Percentiles rank a stretch among this genome's conserved stretches.
These are phyloP conservation scores for Globisporangium nodosum DNA, from an alignment of 352 stramenopile species.

Conservation along the genomic window DNA sequence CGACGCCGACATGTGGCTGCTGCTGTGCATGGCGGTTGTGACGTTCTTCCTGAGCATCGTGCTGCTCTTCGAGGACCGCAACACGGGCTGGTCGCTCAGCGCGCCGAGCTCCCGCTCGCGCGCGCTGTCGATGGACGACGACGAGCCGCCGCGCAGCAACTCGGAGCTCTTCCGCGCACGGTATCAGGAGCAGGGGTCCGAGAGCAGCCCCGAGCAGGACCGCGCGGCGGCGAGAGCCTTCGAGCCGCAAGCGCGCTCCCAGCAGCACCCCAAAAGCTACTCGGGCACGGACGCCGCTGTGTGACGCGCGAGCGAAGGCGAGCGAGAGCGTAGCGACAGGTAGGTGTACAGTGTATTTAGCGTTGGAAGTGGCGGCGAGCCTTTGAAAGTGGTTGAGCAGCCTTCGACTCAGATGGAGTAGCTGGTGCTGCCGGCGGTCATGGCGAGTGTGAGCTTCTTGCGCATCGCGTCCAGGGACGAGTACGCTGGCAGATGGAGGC, in stretches of 20 bases:
- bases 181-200: slow-evolving; percentile 14
- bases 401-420: neutral
- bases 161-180: slow-evolving; percentile 31
- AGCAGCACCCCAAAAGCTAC: slow-evolving; percentile 3
- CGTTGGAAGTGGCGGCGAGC: neutral
- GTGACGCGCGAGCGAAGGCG: neutral
- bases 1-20: slow-evolving; percentile 80
- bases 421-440: slow-evolving; percentile 26
- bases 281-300: slow-evolving; percentile 4
- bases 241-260: neutral
- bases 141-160: slow-evolving; percentile 39
- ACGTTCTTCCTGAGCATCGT: slow-evolving; percentile 66
- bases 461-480: slow-evolving; percentile 36
- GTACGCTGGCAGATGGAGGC: slow-evolving; percentile 60
- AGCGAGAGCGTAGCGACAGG: neutral
- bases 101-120: slow-evolving; percentile 41
- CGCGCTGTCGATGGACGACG: slow-evolving; percentile 56
- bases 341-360: slow-evolving; percentile 15
- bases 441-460: slow-evolving; percentile 56
- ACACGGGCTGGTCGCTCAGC: slow-evolving; percentile 50
- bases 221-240: neutral
- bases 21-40: slow-evolving; percentile 63
- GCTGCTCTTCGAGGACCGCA: slow-evolving; percentile 59
- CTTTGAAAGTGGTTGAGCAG: neutral
- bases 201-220: slow-evolving; percentile 13